Evolutionary conservation across 2,329 filamentous ascomycete genomes (phyloP), one percentile per base, ranked within the genome.

Genomic region (Coniochaeta ligniaria): DNA sequence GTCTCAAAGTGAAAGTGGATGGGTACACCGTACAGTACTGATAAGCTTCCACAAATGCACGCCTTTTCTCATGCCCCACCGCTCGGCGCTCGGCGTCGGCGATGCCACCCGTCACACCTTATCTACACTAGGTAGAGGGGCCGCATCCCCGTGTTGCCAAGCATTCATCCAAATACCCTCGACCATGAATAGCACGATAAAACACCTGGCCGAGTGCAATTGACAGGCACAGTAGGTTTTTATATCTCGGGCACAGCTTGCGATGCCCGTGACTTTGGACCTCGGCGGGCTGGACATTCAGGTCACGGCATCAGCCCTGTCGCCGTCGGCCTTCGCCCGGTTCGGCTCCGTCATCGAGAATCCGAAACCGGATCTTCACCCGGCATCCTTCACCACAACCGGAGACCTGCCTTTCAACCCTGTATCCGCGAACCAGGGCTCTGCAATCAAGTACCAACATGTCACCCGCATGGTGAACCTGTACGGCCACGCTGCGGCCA

Each of bases 261-360:
- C 22, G 22, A 61, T 61, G 60, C 66, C 68, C 7, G 60, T 65
- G 22, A 62, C 57, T 7, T 59, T 70, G 26, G 28, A 86, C 69
- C 33, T 84, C 78, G 69, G 86, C 9, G 76, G 68, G 17, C 73
- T 69, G 14, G 72, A 70, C 57, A 83, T 76, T 28, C 75, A 72
- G 2, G 74, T 95, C 66, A 78, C 78, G 26, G 82, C 89, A 9
- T 77, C 82, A 66, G 84, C 85, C n/a, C 83, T 97, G 59, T 89
- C 86, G 9, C 82, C 83, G 54, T 76, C 80, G 5, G 76, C 83
- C 59, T 98, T 97, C 75, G 79, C 85, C 16, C 81, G 84, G 50
- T 99, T 96, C 74, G 95, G 95, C 71, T 88, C 90, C 60, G 91
- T 95, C 55, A 83, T 97, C 66, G 78, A 86, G 71, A 91, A 94